Conservation (phyloP, 768 basidiomycete genomes). For the Crassisporium funariophilum region DNA sequence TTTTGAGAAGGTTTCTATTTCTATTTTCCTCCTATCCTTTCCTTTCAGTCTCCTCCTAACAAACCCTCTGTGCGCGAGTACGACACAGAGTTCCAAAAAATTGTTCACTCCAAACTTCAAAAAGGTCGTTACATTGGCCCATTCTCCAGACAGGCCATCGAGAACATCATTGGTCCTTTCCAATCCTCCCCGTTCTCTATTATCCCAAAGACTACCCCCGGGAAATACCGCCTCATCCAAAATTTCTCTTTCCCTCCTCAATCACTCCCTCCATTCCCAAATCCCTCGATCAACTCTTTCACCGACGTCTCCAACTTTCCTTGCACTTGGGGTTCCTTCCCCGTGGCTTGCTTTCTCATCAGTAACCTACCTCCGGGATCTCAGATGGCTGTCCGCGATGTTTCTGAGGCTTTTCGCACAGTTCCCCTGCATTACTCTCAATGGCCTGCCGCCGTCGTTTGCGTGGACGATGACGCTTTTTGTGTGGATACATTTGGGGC, state of each 20-base stretch:
- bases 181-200: conserved; percentile 37
- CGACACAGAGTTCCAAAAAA: conserved; percentile 9
- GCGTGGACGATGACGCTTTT: conserved; percentile 19
- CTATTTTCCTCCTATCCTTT: conserved; percentile 26
- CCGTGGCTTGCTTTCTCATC: conserved; percentile 27
- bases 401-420: conserved; percentile 40
- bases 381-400: conserved; percentile 36
- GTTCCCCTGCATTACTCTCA: conserved; percentile 33
- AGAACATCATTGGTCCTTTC: conserved; percentile 33
- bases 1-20: conserved; percentile 30
- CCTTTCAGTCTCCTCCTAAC: conserved; percentile 32
- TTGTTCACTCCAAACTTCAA: conserved; percentile 20
- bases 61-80: conserved; percentile 14
- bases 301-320: conserved; percentile 37
- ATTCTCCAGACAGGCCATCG: conserved; percentile 16
- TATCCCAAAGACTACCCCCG: conserved; percentile 32
- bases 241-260: conserved; percentile 34
- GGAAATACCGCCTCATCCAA: conserved; percentile 33
- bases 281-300: conserved; percentile 28
- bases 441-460: conserved; percentile 38
- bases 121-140: conserved; percentile 32
- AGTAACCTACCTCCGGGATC: conserved; percentile 36
- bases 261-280: background rate
- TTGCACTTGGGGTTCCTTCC: conserved; percentile 46
- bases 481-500: conserved; percentile 24